A percentile compares a stretch with the other conserved stretches of the same genome.
phyloP scores from a whole-genome alignment of 2,329 filamentous ascomycete species.

The Cordyceps pruinosa region DNA sequence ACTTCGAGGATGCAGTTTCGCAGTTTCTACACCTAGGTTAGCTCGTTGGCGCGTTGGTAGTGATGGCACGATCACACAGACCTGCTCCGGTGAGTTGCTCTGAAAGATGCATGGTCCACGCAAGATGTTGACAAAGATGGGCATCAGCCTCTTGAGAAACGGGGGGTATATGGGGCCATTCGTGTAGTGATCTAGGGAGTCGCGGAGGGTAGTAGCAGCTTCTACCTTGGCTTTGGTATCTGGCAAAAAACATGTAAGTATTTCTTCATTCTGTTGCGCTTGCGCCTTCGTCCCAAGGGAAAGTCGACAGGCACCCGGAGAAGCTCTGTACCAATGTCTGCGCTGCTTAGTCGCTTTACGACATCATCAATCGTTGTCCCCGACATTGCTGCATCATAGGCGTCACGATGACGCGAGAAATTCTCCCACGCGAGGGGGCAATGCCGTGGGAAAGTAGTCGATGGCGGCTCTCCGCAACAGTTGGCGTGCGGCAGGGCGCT shows the following conservation, averaged over 20 bases:
- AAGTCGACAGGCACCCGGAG: background rate
- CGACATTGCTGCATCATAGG: conserved; percentile 52
- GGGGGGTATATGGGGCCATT: conserved; percentile 66
- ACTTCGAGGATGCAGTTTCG: conserved; percentile 93
- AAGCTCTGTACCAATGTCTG: conserved; percentile 43
- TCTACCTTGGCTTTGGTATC: conserved; percentile 77
- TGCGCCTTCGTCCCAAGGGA: too few relatives aligned
- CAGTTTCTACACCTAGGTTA: conserved; percentile 55
- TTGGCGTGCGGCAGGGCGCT: conserved; percentile 10
- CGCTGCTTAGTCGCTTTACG: conserved; percentile 50
- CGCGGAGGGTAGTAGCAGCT: conserved; percentile 78
- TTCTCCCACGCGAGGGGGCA: conserved; percentile 29
- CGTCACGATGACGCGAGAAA: conserved; percentile 28
- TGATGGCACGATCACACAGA: conserved; percentile 31
- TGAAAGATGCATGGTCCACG: conserved; percentile 84
- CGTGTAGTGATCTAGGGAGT: conserved; percentile 85
- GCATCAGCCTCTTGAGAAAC: conserved; percentile 84
- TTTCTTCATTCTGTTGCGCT: background rate
- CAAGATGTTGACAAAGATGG: conserved; percentile 79
- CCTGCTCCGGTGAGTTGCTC: conserved; percentile 84
- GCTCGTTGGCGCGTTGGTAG: background rate
- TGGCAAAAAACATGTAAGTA: conserved; percentile 29
- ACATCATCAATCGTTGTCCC: conserved; percentile 55
- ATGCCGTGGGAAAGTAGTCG: conserved; percentile 11
- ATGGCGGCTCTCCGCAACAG: conserved; percentile 7